phyloP scores from a whole-genome alignment of 768 basidiomycete species.

The Multifurca ochricompacta region DNA sequence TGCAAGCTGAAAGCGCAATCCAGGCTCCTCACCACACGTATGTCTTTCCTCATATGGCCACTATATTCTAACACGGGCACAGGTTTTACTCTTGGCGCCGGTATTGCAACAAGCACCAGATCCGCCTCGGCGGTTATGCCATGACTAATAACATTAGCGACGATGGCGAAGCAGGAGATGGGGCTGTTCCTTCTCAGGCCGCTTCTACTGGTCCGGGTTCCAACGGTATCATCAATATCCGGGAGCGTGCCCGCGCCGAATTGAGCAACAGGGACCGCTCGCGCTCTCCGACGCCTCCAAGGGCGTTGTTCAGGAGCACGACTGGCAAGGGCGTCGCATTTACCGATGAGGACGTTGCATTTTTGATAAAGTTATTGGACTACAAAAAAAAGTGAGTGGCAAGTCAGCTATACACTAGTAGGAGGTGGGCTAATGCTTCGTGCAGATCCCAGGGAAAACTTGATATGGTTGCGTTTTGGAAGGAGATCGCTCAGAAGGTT shows the following conservation, averaged over 20 bases:
- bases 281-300: slow-evolving; percentile 74
- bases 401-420: background rate
- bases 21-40: slow-evolving; percentile 88
- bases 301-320: slow-evolving; percentile 73
- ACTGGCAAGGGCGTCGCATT: slow-evolving; percentile 89
- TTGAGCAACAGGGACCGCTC: slow-evolving; percentile 35
- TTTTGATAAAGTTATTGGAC: slow-evolving; percentile 68
- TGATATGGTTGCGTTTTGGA: slow-evolving; percentile 76
- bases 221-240: slow-evolving; percentile 36
- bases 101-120: slow-evolving; percentile 90
- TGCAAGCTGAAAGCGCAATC: background rate
- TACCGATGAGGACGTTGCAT: slow-evolving; percentile 73
- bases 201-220: slow-evolving; percentile 32
- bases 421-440: slow-evolving; percentile 16
- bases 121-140: slow-evolving; percentile 75
- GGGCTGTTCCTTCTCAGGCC: slow-evolving; percentile 22
- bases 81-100: slow-evolving; percentile 90
- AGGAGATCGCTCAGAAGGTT: slow-evolving; percentile 65
- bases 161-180: slow-evolving; percentile 37
- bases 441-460: slow-evolving; percentile 48
- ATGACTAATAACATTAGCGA: slow-evolving; percentile 71
- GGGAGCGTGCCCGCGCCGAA: slow-evolving; percentile 34
- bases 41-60: slow-evolving; percentile 22
- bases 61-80: slow-evolving; percentile 1
- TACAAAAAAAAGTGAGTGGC: slow-evolving; percentile 53